These are phyloP conservation scores for Wickerhamomyces rabaulensis DNA, from an alignment of 805 yeast genomes.

Conservation along the genomic window DNA sequence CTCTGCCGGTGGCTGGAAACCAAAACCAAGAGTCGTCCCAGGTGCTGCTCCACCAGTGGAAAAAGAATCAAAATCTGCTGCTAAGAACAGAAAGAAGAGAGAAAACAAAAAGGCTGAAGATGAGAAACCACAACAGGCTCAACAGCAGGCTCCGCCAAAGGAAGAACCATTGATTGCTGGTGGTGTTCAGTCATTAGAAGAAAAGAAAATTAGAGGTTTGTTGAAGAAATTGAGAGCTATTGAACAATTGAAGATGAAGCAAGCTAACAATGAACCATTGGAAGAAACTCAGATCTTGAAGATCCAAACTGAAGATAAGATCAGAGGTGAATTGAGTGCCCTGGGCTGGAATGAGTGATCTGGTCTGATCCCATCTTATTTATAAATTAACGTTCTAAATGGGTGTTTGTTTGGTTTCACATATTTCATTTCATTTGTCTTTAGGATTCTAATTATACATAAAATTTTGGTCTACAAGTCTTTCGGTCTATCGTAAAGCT, in stretches of 20 bases:
- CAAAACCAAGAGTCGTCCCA: slow-evolving; percentile 42
- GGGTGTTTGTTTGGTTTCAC: background rate
- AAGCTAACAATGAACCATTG: slow-evolving; percentile 73
- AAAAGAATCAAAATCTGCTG: slow-evolving; percentile 57
- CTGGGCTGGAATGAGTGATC: slow-evolving; percentile 62
- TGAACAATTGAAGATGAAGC: slow-evolving; percentile 80
- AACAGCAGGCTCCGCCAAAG: slow-evolving; percentile 8
- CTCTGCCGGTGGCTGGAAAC: slow-evolving; percentile 6
- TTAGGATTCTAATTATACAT: background rate
- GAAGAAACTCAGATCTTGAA: slow-evolving; percentile 92
- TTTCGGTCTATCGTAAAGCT: background rate
- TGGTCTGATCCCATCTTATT: background rate
- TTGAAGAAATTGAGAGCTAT: slow-evolving; percentile 95
- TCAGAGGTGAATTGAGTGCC: slow-evolving; percentile 64
- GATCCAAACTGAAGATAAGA: slow-evolving; percentile 79
- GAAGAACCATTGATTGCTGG: slow-evolving; percentile 44
- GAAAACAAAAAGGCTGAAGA: slow-evolving; percentile 44
- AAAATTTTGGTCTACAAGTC: background rate
- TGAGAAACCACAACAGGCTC: slow-evolving; percentile 6
- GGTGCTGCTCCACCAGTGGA: slow-evolving; percentile 46
- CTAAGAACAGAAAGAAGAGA: slow-evolving; percentile 73
- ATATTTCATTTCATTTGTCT: background rate
- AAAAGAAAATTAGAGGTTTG: slow-evolving; percentile 85
- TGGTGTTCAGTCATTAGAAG: slow-evolving; percentile 71
- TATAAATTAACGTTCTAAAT: too few species aligned